Evolutionary conservation across 2,329 filamentous ascomycete species (phyloP), one percentile per base, ranked within the genome.

Genomic region (Calonectria henricotiae): DNA sequence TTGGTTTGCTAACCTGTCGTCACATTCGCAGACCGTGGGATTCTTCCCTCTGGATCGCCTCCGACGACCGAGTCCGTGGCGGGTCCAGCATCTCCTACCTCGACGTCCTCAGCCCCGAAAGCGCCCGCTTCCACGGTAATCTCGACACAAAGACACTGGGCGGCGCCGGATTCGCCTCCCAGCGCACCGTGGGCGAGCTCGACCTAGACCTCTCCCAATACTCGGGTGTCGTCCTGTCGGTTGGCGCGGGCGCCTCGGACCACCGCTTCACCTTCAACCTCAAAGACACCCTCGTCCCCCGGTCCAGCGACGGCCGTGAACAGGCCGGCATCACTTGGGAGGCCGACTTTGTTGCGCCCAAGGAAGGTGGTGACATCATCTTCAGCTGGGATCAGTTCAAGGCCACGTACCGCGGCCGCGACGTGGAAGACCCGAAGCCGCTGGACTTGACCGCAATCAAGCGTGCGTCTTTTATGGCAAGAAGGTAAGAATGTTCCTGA

Each of bases 161-260:
- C 30, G 93, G 93, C 35, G 94, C 94, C 0, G 94, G 94, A 5
- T 96, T 97, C 79, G 94, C 94, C 11, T 94, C 91, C 5, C 94
- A 96, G 79, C 89, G 92, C 55, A 94, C 92, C 5, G 86, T 85
- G 44, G 89, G 90, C 8, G 83, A 87, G 44, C 82, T 86, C 15
- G 82, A 83, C 27, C 93, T 92, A 88, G 88, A 96, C 76, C 82
- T 96, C 8, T 88, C 87, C 1, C 78, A 75, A 12, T 92, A 91
- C 75, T 86, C 89, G 54, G 93, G 92, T 3, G 82, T 94, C 27
- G 80, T 86, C 72, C 74, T 94, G 5, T 78, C 84, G 44, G 78
- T 93, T 23, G 75, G 68, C 46, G 80, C 85, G 54, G 84, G 86
- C 20, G 92, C 94, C 77, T 71, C 74, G 25, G 85, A 86, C 62